Conservation (phyloP, 768 basidiomycete genomes). For the Psilocybe cyanescens region DNA sequence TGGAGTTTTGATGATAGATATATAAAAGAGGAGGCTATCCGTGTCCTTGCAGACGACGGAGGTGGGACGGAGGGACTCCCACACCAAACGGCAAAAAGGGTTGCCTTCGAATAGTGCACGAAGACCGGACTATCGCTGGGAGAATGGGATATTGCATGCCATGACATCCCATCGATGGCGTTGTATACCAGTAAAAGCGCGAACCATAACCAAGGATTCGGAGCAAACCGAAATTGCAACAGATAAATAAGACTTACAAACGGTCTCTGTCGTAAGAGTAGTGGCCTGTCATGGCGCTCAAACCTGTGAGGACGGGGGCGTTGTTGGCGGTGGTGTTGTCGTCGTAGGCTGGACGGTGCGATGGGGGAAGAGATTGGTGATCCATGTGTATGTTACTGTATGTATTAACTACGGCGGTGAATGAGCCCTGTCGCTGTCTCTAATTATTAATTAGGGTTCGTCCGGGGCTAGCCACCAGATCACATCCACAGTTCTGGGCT, state of each 20-base stretch:
- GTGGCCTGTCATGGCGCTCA: slow-evolving; percentile 24
- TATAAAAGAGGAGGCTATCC: slow-evolving; percentile 10
- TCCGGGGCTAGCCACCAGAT: background rate
- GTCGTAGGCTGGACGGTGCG: slow-evolving; percentile 11
- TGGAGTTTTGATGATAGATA: slow-evolving; percentile 1
- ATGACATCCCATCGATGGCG: slow-evolving; percentile 10
- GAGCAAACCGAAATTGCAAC: slow-evolving; percentile 16
- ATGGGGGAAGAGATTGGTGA: slow-evolving; percentile 1
- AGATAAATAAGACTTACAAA: slow-evolving; percentile 36
- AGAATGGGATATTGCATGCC: slow-evolving; percentile 1
- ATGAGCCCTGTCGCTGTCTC: background rate
- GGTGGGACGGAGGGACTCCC: slow-evolving; percentile 12
- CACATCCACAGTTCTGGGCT: background rate
- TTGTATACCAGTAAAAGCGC: slow-evolving; percentile 3
- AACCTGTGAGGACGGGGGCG: slow-evolving; percentile 13
- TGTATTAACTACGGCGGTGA: slow-evolving; percentile 2
- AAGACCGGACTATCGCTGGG: slow-evolving; percentile 2
- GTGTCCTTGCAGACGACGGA: background rate
- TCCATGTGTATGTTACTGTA: slow-evolving; percentile 4
- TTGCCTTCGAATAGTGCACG: background rate
- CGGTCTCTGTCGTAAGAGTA: slow-evolving; percentile 41
- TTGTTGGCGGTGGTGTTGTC: slow-evolving; percentile 9
- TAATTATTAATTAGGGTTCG: slow-evolving; percentile 7
- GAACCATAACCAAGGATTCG: slow-evolving; percentile 39
- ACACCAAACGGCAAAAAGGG: slow-evolving; percentile 12